phyloP scores from a whole-genome alignment of 1,139 yeast species.

The Kurtzmaniella quercitrusa region DNA sequence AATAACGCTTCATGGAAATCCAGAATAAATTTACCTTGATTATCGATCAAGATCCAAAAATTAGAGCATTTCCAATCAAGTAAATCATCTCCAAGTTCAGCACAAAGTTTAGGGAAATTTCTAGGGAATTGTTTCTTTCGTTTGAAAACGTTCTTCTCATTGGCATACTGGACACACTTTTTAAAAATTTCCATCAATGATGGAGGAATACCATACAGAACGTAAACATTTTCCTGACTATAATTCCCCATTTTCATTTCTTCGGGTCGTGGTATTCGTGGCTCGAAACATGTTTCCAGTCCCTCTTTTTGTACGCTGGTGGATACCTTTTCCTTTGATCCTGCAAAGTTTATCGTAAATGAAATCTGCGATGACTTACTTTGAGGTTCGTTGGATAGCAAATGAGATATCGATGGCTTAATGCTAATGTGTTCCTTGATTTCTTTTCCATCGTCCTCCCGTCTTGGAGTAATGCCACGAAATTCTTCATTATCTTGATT shows the following conservation, averaged over 20 bases:
- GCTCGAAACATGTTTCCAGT: not conserved
- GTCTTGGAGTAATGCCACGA: not conserved
- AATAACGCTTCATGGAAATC: conserved; percentile 37
- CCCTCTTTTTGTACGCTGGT: not conserved
- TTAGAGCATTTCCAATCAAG: conserved; percentile 40
- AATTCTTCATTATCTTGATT: conserved; percentile 6
- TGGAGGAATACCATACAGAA: conserved; percentile 47
- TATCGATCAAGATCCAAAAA: conserved; percentile 34
- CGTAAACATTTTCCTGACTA: conserved; percentile 26
- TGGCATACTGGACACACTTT: conserved; percentile 44
- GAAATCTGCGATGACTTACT: conserved; percentile 1
- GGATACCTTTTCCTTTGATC: not conserved
- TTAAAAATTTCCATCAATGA: conserved; percentile 43
- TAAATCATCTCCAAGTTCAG: conserved; percentile 49
- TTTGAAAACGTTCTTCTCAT: conserved; percentile 48
- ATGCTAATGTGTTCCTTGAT: conserved; percentile 3
- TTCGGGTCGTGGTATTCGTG: conserved; percentile 5
- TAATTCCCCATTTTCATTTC: conserved; percentile 6
- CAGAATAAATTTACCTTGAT: conserved; percentile 17
- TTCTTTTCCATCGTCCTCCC: not conserved
- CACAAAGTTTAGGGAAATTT: conserved; percentile 52
- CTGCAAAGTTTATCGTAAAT: conserved; percentile 5
- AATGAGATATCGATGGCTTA: conserved; percentile 6
- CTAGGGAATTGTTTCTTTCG: conserved; percentile 46
- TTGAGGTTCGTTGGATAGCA: conserved; percentile 3